Conservation (phyloP, 2,329 filamentous ascomycete genomes). For the Colletotrichum karsti region DNA sequence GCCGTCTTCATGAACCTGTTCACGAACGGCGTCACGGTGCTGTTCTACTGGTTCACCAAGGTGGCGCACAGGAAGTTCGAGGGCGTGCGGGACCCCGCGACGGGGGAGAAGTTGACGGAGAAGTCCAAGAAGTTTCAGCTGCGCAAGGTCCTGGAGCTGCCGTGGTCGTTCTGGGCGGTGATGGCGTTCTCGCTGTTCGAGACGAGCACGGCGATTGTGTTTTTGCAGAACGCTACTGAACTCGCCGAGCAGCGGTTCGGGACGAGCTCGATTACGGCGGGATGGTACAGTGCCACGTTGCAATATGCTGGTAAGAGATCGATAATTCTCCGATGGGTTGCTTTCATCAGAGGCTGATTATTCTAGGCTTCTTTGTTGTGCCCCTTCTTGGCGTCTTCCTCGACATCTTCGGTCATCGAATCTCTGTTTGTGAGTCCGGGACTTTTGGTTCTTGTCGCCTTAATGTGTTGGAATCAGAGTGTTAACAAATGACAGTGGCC, state of each 20-base stretch:
- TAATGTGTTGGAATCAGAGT: neutral
- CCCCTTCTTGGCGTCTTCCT: conserved; percentile 64
- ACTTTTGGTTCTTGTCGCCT: too few species aligned
- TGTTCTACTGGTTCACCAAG: conserved; percentile 65
- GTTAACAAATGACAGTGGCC: conserved; percentile 34
- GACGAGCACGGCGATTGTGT: conserved; percentile 63
- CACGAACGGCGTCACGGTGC: conserved; percentile 61
- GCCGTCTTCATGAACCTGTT: conserved; percentile 71
- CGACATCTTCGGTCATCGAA: conserved; percentile 62
- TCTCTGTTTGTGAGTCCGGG: conserved; percentile 47
- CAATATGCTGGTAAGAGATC: conserved; percentile 55
- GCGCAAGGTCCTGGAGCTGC: conserved; percentile 61
- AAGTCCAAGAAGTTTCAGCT: conserved; percentile 66
- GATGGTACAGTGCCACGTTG: conserved; percentile 66
- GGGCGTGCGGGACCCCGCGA: conserved; percentile 60
- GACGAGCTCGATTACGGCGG: conserved; percentile 60
- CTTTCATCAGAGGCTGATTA: neutral
- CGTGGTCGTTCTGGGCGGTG: conserved; percentile 68
- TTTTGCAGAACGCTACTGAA: conserved; percentile 67
- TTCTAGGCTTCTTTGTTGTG: conserved; percentile 61
- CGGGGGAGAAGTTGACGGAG: conserved; percentile 65
- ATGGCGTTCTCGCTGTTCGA: conserved; percentile 65
- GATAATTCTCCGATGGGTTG: too few species aligned
- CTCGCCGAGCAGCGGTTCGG: conserved; percentile 67
- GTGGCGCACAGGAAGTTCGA: conserved; percentile 57